phyloP scores from a whole-genome alignment of 306 rosid genomes.

The Begonia peltatifolia region DNA sequence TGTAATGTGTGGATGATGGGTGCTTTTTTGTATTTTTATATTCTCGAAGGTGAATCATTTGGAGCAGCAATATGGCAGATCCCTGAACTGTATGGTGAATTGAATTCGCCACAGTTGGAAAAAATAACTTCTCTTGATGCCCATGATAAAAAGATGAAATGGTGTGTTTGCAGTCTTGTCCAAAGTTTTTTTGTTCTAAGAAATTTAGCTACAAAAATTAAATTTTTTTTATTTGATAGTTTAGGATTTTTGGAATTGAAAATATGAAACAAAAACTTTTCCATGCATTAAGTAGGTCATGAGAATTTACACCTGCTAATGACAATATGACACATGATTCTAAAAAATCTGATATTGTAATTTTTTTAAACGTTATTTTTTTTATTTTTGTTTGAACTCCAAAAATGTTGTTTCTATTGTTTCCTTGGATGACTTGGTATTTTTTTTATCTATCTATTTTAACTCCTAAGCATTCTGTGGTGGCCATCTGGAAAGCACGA shows the following conservation, averaged over 20 bases:
- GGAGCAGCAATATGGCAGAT: constrained; percentile 98
- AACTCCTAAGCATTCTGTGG: constrained; percentile 68
- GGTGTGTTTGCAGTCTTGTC: constrained; percentile 35
- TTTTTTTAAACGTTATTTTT: no score
- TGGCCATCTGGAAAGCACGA: constrained; percentile 92
- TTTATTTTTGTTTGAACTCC: neutral
- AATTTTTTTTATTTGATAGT: no score
- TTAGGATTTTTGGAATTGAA: no score
- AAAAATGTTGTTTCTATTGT: neutral
- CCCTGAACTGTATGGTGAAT: constrained; percentile 88
- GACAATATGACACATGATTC: no score
- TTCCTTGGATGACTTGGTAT: neutral
- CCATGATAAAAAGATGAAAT: constrained; percentile 63
- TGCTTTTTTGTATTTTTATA: constrained; percentile 12
- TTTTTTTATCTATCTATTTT: neutral
- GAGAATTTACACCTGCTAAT: no score
- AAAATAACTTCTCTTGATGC: constrained; percentile 56
- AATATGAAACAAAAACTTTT: no score
- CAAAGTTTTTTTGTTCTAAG: no score
- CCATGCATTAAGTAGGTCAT: no score
- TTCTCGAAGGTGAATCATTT: constrained; percentile 61
- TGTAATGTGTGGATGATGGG: neutral
- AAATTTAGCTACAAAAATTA: no score
- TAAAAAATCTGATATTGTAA: no score
- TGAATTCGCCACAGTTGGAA: constrained; percentile 89